Evolutionary conservation across 176 grass and related monocot species (phyloP).

Genomic region (Metroxylon sagu): DNA sequence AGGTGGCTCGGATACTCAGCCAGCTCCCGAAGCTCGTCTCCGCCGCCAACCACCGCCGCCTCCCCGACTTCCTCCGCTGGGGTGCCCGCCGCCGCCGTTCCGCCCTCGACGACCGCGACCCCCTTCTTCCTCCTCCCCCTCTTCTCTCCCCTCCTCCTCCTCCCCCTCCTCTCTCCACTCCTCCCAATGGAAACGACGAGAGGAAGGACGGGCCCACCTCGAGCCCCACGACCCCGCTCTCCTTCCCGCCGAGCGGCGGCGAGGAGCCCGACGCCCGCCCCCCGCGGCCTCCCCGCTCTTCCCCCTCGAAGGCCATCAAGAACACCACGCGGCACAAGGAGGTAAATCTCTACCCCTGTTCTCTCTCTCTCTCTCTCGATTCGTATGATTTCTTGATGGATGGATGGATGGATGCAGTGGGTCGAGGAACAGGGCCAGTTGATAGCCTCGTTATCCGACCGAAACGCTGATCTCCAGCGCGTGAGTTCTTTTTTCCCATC

Average conservation of each 20-base stretch:
- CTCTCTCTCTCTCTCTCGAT: background rate
- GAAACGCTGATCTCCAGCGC: background rate
- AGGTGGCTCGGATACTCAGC: conserved; percentile 17
- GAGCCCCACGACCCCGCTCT: conserved; percentile 12
- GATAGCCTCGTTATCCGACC: background rate
- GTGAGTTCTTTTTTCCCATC: background rate
- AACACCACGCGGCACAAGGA: background rate
- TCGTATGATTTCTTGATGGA: background rate
- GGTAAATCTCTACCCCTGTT: background rate
- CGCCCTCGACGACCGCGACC: background rate
- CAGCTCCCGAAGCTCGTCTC: conserved; percentile 15
- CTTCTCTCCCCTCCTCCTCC: conserved; percentile 5
- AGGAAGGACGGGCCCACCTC: background rate
- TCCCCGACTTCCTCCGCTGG: conserved; percentile 11
- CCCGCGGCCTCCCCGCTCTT: too few relatives aligned
- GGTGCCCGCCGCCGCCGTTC: conserved; percentile 9
- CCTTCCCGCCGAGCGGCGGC: conserved; percentile 12
- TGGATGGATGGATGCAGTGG: background rate
- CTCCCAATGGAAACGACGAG: background rate
- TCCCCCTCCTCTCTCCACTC: background rate
- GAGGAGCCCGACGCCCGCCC: background rate
- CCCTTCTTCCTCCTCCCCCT: background rate
- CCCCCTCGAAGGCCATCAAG: too few relatives aligned
- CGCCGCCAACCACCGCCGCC: background rate
- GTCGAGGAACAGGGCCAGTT: background rate